These are phyloP conservation scores for Quercus phellos DNA, from an alignment of 331 rosid species.

Conservation along the genomic window DNA sequence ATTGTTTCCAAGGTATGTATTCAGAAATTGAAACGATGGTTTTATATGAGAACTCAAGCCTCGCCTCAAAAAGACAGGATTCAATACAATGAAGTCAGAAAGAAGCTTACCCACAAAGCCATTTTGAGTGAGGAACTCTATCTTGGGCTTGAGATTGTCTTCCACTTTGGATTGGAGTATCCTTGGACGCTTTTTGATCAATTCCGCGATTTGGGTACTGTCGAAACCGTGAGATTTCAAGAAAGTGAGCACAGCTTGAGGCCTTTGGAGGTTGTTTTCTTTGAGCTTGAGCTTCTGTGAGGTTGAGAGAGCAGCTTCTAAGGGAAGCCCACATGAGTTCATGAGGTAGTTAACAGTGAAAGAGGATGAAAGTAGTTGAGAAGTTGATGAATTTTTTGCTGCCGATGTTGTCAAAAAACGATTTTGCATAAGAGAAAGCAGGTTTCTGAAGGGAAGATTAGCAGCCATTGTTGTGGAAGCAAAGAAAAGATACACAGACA, in stretches of 20 bases:
- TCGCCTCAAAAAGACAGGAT: neutral
- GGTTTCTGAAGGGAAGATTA: neutral
- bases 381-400: too few species aligned
- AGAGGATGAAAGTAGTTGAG: too few species aligned
- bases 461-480: neutral
- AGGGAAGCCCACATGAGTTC: slow-evolving; percentile 9
- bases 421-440: slow-evolving; percentile 1
- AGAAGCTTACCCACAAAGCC: neutral
- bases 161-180: neutral
- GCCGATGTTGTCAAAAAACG: neutral
- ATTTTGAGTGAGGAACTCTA: neutral
- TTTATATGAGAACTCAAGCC: neutral
- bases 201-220: neutral
- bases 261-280: neutral
- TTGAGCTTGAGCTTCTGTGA: neutral
- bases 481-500: too few species aligned
- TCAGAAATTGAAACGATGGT: neutral
- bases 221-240: neutral
- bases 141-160: neutral
- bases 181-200: neutral
- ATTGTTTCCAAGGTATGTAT: neutral
- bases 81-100: neutral
- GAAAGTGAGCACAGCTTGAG: neutral
- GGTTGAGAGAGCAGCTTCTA: neutral
- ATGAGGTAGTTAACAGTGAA: slow-evolving; percentile 10